Base-by-base conservation (phyloP, 1,284 basidiomycete genomes). In the Clitocybe nebularis region DNA sequence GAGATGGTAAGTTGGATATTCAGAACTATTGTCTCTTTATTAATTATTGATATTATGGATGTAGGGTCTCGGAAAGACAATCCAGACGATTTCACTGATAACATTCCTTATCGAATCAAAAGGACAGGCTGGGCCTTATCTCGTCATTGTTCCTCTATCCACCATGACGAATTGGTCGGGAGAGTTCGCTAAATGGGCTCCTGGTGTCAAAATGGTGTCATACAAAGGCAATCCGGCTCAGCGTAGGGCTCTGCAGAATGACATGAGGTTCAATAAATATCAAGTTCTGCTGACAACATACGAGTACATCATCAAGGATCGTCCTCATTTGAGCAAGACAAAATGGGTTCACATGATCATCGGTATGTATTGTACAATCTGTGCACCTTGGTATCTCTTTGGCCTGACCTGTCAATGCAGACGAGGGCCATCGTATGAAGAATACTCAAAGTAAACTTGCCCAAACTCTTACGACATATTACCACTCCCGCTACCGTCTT, bases 301-400 rank as follows among this genome's bases (percentile, higher is more conserved):
- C 66, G 96, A 99, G 65, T 99, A 98, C 61, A 95, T 99, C 64
- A 96, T 98, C 75, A 97, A 97, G 72, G 96, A 99, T 66, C 82
- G 93, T 11, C 89, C 89, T 1, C 68, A 91, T 49, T 74, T 99
- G 36, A 82, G 84, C 59, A 93, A 94, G 68, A 83, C 95, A 61
- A 94, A 93, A 63, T 99, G 96, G 96, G 70, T 97, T 14, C 94
- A 96, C 64, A 96, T 98, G 87, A 97, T 99, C 63, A 96, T 99
- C 53, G 86, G 86, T 86, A 45, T 44, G 79, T 62, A 21, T 14
- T 10, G 2, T 41, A 11, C 13, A 17, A 10, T 2, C 34, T 35
- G 32, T 8, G 26, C 14, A 19, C 20, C 14, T 16, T 14, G 6
- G 11, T 19, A 14, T 11, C n/a, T 13, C 17, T 26, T 7, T 43